Conservation (phyloP, 2,329 filamentous ascomycete species). For the Penicillium expansum region DNA sequence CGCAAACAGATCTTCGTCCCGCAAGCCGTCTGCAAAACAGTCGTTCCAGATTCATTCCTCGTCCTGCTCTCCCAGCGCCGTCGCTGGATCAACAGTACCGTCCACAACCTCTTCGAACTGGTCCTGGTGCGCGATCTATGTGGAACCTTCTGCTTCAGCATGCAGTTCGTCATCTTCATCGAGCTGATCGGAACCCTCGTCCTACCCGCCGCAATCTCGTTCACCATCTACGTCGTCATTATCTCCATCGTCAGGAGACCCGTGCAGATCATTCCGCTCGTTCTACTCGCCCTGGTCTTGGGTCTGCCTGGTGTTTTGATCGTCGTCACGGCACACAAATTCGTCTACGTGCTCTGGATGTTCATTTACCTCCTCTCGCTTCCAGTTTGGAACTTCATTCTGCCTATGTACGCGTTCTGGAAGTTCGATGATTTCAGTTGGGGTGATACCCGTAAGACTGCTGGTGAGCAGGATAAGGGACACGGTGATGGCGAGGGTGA, state of each 20-base stretch:
- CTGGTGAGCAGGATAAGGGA: slow-evolving; percentile 85
- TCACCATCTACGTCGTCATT: slow-evolving; percentile 92
- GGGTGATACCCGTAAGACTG: slow-evolving; percentile 96
- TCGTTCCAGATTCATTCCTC: slow-evolving; percentile 87
- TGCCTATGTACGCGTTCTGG: slow-evolving; percentile 95
- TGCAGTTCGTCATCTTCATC: slow-evolving; percentile 98
- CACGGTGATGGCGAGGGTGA: slow-evolving; percentile 82
- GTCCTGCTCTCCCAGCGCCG: slow-evolving; percentile 91
- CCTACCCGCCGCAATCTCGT: slow-evolving; percentile 90
- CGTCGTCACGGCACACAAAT: slow-evolving; percentile 86
- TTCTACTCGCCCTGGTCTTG: slow-evolving; percentile 85
- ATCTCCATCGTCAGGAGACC: slow-evolving; percentile 76
- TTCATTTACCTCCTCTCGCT: slow-evolving; percentile 89
- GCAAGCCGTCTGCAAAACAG: slow-evolving; percentile 98
- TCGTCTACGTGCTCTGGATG: slow-evolving; percentile 96
- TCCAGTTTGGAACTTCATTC: slow-evolving; percentile 95
- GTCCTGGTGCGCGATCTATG: slow-evolving; percentile 93
- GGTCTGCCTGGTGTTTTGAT: slow-evolving; percentile 91
- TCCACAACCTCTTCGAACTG: slow-evolving; percentile 98
- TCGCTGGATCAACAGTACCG: slow-evolving; percentile 98
- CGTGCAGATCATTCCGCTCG: slow-evolving; percentile 82
- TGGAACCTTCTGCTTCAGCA: slow-evolving; percentile 98
- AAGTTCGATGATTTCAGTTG: slow-evolving; percentile 99
- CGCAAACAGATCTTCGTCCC: slow-evolving; percentile 98
- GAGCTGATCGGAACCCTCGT: slow-evolving; percentile 94